Base-by-base conservation (phyloP, 768 basidiomycete genomes). In the Lactifluus piperatus region DNA sequence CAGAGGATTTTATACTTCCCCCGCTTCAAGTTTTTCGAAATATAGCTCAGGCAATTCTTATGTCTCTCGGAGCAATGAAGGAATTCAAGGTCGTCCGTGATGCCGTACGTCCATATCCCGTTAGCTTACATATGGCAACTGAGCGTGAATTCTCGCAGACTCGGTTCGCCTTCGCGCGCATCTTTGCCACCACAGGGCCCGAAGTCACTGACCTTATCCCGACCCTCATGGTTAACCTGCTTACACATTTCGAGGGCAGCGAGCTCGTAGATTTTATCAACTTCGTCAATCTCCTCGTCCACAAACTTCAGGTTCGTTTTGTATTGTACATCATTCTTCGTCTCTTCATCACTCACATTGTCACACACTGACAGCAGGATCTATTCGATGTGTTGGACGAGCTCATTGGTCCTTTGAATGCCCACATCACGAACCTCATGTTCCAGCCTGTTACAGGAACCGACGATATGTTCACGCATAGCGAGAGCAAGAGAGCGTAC, bases 251-350 rank as follows among this genome's bases (percentile, higher is more conserved):
- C 67, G 92, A 97, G 64, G 87, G 93, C 1, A 81, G 86, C 7
- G 97, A 99, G 71, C 75, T 99, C 57, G 85, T 88, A 29, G 97
- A 99, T 68, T 95, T 98, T 67, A 86, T 98, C 79, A 88, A 86
- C 67, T 98, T 99, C 76, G 88, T 99, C 55, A 88, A 88, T 7
- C 76, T 97, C 9, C 75, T 97, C 54, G 86, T 94, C 53, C 92
- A 95, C 70, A 90, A 90, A 69, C 81, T 98, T 55, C 90, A 92
- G 78, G 94, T 93, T 60, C 55, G 71, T 62, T 24, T 36, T 18
- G 20, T n/a, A 37, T 29, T 20, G 24, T 30, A 41, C 22, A 27
- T 14, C 46, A 9, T 36, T 32, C 55, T 63, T 44, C 54, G 27
- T 41, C 22, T 26, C 47, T 57, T 9, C 54, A 26, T 41, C 22